phyloP scores from a whole-genome alignment of 768 basidiomycete genomes.

The Tulasnella calospora region DNA sequence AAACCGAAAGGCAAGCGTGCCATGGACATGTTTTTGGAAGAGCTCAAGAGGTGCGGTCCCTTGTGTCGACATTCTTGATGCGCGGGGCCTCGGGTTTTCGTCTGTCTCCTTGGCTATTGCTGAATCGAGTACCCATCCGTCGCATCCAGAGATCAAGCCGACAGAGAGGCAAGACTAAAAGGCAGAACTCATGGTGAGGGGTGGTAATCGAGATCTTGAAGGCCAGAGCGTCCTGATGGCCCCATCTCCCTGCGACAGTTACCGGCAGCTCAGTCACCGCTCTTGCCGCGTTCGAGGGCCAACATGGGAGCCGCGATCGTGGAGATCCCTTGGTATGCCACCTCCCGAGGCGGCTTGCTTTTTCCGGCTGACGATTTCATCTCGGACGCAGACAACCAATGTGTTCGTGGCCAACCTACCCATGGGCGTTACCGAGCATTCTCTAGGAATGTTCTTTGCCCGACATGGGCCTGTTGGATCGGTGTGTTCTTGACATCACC shows the following conservation, averaged over 20 bases:
- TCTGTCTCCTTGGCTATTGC: neutral
- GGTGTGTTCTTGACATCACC: conserved; percentile 41
- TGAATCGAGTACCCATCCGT: conserved; percentile 22
- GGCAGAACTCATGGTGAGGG: conserved; percentile 22
- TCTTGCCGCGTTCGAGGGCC: conserved; percentile 87
- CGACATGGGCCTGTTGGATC: conserved; percentile 89
- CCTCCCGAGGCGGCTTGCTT: neutral
- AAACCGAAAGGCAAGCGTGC: conserved; percentile 91
- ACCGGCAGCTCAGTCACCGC: conserved; percentile 80
- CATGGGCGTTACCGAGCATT: conserved; percentile 75
- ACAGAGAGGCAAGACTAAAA: conserved; percentile 78
- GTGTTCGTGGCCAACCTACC: conserved; percentile 94
- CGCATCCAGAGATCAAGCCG: conserved; percentile 76
- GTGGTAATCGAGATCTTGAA: no score
- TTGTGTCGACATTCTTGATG: neutral
- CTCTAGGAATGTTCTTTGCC: conserved; percentile 86
- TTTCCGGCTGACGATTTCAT: neutral
- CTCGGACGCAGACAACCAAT: conserved; percentile 70
- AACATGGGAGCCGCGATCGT: conserved; percentile 83
- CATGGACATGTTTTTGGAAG: conserved; percentile 94
- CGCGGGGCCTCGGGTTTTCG: conserved; percentile 8
- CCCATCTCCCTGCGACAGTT: conserved; percentile 35
- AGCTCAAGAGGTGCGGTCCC: conserved; percentile 75
- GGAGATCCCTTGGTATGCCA: conserved; percentile 74
- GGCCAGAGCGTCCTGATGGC: neutral